Conservation (phyloP, 495 filamentous ascomycete species). For the Pyrenopolyporus hunteri region DNA sequence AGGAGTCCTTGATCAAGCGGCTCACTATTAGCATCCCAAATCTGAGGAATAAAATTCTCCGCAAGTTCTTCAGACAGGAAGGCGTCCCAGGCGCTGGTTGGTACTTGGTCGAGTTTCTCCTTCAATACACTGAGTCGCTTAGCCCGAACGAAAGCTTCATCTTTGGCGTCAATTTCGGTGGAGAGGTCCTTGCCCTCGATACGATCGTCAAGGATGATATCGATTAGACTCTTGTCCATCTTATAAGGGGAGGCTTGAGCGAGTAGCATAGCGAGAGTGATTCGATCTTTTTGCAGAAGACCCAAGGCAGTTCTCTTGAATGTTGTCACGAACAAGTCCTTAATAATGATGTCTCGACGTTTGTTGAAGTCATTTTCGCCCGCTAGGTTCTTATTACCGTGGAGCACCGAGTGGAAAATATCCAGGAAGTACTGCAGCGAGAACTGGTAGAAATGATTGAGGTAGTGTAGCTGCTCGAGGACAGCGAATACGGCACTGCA, state of each 20-base stretch:
- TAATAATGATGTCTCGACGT: slow-evolving; percentile 85
- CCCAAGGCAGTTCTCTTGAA: slow-evolving; percentile 93
- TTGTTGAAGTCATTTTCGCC: slow-evolving; percentile 74
- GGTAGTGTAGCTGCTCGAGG: slow-evolving; percentile 93
- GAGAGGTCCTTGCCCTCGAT: slow-evolving; percentile 81
- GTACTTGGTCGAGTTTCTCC: slow-evolving; percentile 65
- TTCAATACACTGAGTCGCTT: slow-evolving; percentile 76
- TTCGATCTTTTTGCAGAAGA: slow-evolving; percentile 89
- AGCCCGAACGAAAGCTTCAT: slow-evolving; percentile 72
- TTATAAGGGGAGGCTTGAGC: slow-evolving; percentile 91
- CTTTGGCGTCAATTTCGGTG: slow-evolving; percentile 63
- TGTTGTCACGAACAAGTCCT: slow-evolving; percentile 85
- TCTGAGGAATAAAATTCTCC: slow-evolving; percentile 80
- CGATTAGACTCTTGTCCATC: slow-evolving; percentile 89
- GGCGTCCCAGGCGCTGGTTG: slow-evolving; percentile 71
- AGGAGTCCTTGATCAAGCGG: slow-evolving; percentile 78
- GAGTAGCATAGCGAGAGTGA: slow-evolving; percentile 94
- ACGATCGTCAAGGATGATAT: slow-evolving; percentile 80
- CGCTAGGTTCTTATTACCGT: slow-evolving; percentile 75
- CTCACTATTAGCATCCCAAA: slow-evolving; percentile 71
- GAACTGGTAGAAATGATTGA: slow-evolving; percentile 99
- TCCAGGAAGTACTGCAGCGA: slow-evolving; percentile 97
- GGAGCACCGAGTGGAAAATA: slow-evolving; percentile 94
- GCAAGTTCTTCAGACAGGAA: slow-evolving; percentile 88
- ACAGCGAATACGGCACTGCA: slow-evolving; percentile 98